Conservation (phyloP, 2,329 filamentous ascomycete species). For the Alternaria sp. region DNA sequence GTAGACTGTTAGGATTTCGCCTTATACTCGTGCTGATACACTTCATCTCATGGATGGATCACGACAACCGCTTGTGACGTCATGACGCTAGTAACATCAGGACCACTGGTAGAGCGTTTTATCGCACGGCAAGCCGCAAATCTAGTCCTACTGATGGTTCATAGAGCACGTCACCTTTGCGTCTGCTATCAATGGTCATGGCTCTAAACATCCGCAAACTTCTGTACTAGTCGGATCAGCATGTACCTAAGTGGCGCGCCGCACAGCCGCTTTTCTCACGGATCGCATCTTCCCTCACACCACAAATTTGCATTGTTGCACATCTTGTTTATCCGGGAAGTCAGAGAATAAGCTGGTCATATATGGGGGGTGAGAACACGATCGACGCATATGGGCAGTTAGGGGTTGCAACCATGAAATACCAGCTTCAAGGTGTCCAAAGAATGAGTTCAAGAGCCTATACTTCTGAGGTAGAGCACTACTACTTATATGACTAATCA, state of each 20-base stretch:
- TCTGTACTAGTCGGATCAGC: neutral
- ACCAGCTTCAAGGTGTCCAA: neutral
- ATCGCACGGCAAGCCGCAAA: conserved; percentile 3
- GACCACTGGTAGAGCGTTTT: conserved; percentile 10
- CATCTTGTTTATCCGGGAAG: too few species aligned
- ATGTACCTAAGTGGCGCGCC: neutral
- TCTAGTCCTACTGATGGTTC: conserved; percentile 2
- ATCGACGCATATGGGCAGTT: too few species aligned
- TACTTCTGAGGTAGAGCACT: neutral
- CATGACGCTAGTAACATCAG: conserved; percentile 5
- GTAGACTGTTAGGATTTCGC: neutral
- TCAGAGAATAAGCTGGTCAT: too few species aligned
- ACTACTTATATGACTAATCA: neutral
- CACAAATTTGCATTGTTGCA: too few species aligned
- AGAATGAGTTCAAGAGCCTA: neutral
- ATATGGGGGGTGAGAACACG: too few species aligned
- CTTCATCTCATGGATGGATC: neutral
- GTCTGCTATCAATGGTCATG: neutral
- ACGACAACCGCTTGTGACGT: conserved; percentile 4
- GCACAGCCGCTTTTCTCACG: neutral
- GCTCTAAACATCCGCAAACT: neutral
- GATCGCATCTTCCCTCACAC: neutral
- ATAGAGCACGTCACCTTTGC: neutral
- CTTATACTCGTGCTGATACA: neutral
- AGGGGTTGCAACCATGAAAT: too few species aligned